A percentile compares a stretch with the other conserved stretches of the same genome.
Evolutionary conservation across 257 asterid genomes (phyloP).

Genomic region (Penstemon newberryi): DNA sequence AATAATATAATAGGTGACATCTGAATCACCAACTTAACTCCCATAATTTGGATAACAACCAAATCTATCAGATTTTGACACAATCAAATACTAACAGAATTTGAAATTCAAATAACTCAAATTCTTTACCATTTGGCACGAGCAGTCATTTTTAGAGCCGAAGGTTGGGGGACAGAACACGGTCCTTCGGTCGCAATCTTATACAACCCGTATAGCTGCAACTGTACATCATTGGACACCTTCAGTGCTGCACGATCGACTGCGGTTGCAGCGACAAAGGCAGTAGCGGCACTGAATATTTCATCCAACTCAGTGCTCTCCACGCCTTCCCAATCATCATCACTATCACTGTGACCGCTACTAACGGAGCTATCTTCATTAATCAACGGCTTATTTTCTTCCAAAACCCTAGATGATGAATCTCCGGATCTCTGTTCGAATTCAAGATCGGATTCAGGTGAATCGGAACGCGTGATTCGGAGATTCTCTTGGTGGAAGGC

Average conservation of each 20-base stretch:
- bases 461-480: slow-evolving; percentile 65
- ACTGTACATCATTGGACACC: slow-evolving; percentile 82
- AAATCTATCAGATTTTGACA: slow-evolving; percentile 4
- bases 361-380: slow-evolving; percentile 28
- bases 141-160: slow-evolving; percentile 90
- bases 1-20: no score
- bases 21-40: background rate
- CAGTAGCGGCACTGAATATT: slow-evolving; percentile 91
- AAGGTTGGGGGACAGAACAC: slow-evolving; percentile 77
- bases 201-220: slow-evolving; percentile 84
- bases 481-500: slow-evolving; percentile 90
- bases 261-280: slow-evolving; percentile 90
- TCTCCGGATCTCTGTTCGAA: slow-evolving; percentile 29
- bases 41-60: background rate
- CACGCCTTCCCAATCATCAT: slow-evolving; percentile 99
- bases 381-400: slow-evolving; percentile 56
- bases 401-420: slow-evolving; percentile 33
- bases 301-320: slow-evolving; percentile 98
- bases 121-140: slow-evolving; percentile 85
- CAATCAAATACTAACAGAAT: background rate
- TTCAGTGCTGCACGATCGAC: slow-evolving; percentile 64
- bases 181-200: slow-evolving; percentile 99
- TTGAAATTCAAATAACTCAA: slow-evolving; percentile 8
- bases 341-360: slow-evolving; percentile 51
- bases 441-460: slow-evolving; percentile 35